These are phyloP conservation scores for Podaxis sp. DNA, from an alignment of 768 basidiomycete species.

Conservation along the genomic window DNA sequence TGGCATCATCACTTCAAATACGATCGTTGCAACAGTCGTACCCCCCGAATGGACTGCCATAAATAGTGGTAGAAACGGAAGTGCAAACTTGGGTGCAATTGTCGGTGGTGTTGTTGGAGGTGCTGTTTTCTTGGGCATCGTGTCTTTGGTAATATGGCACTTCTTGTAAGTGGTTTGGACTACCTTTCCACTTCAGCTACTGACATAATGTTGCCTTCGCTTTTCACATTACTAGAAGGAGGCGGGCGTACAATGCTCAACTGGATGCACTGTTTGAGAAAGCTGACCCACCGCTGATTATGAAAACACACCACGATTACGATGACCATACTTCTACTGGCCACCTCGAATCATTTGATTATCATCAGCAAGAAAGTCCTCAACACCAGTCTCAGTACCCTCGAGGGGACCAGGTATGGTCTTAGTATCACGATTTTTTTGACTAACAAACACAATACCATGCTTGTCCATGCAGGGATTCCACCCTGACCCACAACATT, in stretches of 20 bases:
- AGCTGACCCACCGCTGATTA: neutral
- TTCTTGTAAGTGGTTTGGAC: conserved; percentile 12
- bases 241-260: neutral
- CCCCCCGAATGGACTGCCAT: neutral
- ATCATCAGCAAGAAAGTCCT: neutral
- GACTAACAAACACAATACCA: neutral
- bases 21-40: neutral
- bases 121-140: conserved; percentile 1
- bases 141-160: conserved; percentile 7
- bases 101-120: conserved; percentile 15
- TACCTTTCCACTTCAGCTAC: neutral
- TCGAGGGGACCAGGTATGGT: neutral
- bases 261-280: neutral
- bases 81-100: neutral
- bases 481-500: neutral
- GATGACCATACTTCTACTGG: neutral
- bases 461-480: neutral
- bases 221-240: neutral
- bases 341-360: neutral
- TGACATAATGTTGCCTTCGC: neutral
- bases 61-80: neutral
- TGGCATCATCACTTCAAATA: neutral
- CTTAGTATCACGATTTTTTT: neutral
- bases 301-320: neutral
- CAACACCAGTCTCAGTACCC: neutral